Evolutionary conservation across 805 yeast genomes (phyloP).

Genomic region (Nakazawaea ishiwadae): DNA sequence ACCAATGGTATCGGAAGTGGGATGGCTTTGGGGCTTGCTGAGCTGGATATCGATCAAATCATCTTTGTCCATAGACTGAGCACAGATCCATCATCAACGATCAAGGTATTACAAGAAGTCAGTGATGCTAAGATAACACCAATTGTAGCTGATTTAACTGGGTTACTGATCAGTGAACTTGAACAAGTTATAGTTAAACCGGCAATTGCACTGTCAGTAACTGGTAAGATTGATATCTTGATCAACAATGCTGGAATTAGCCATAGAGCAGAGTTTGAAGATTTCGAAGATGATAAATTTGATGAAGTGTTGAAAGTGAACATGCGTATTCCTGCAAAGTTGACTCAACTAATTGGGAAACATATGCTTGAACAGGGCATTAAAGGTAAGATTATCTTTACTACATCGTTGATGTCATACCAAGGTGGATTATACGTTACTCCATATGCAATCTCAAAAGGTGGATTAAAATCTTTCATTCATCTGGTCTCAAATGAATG

Average conservation of each 20-base stretch:
- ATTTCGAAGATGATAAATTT: slow-evolving; percentile 33
- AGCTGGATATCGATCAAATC: slow-evolving; percentile 39
- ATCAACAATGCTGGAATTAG: slow-evolving; percentile 33
- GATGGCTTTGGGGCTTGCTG: slow-evolving; percentile 47
- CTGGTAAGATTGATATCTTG: slow-evolving; percentile 26
- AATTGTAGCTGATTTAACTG: slow-evolving; percentile 24
- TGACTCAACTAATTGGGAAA: slow-evolving; percentile 32
- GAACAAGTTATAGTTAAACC: slow-evolving; percentile 25
- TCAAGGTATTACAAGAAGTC: slow-evolving; percentile 22
- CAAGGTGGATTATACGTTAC: slow-evolving; percentile 34
- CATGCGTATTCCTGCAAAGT: slow-evolving; percentile 30
- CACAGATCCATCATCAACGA: slow-evolving; percentile 24
- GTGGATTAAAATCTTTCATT: slow-evolving; percentile 32
- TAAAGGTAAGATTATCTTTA: slow-evolving; percentile 37
- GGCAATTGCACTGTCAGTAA: slow-evolving; percentile 25
- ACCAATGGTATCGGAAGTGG: slow-evolving; percentile 55
- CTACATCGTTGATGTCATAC: slow-evolving; percentile 36
- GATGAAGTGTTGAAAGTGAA: slow-evolving; percentile 36
- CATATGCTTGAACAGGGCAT: slow-evolving; percentile 28
- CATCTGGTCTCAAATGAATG: slow-evolving; percentile 39
- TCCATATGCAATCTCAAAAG: slow-evolving; percentile 39
- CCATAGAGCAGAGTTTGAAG: slow-evolving; percentile 26
- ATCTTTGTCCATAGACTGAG: slow-evolving; percentile 35
- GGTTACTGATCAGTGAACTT: slow-evolving; percentile 23
- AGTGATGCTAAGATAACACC: slow-evolving; percentile 20